Evolutionary conservation across 495 filamentous ascomycete species (phyloP).

Genomic region (Penicillium alfredii): DNA sequence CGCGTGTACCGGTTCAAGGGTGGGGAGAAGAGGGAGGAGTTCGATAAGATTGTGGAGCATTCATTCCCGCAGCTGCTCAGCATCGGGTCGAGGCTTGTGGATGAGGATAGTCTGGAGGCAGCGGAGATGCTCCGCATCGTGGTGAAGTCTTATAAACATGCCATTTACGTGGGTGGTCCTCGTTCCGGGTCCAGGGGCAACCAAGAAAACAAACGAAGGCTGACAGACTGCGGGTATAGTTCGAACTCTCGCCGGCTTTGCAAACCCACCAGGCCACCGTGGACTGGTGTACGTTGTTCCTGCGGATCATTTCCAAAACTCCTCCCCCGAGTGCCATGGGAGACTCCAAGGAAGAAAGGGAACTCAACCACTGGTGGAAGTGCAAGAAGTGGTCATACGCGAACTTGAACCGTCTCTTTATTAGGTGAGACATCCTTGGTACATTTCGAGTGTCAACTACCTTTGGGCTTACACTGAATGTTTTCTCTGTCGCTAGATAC

Average conservation of each 20-base stretch:
- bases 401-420: conserved; percentile 92
- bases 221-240: conserved; percentile 45
- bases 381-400: conserved; percentile 99
- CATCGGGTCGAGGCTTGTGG: conserved; percentile 81
- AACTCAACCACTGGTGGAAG: conserved; percentile 98
- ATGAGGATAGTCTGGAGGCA: conserved; percentile 85
- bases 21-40: conserved; percentile 71
- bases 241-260: conserved; percentile 75
- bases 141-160: conserved; percentile 95
- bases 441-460: too few relatives aligned
- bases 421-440: conserved; percentile 54
- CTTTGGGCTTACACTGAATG: too few relatives aligned
- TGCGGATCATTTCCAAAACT: conserved; percentile 79
- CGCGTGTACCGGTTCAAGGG: conserved; percentile 91
- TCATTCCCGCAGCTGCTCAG: conserved; percentile 85
- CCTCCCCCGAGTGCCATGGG: conserved; percentile 70
- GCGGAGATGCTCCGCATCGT: conserved; percentile 94
- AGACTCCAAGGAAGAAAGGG: conserved; percentile 81
- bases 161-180: conserved; percentile 73
- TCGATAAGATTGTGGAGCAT: conserved; percentile 87
- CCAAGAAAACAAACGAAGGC: conserved; percentile 2
- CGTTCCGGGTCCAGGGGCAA: background rate
- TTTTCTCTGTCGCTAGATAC: conserved; percentile 69
- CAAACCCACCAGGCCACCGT: conserved; percentile 77
- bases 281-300: conserved; percentile 91